Conservation (phyloP, 768 basidiomycete species). For the Rhodotorula babjevae region DNA sequence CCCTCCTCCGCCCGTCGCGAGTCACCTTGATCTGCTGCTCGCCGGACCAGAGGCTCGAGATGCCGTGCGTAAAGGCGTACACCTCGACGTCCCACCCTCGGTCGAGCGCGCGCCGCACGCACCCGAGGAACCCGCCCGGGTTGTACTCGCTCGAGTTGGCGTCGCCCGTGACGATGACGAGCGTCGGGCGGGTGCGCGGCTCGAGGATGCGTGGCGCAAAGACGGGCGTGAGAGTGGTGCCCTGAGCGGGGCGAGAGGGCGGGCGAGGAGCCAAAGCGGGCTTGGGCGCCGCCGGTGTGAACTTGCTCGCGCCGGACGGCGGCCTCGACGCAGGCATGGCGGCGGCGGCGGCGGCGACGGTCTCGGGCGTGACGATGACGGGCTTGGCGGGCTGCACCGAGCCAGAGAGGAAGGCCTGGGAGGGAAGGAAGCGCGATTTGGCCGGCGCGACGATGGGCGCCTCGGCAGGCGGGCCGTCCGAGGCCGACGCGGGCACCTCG, state of each 20-base stretch:
- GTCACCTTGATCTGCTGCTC: slow-evolving; percentile 19
- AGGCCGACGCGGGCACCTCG: too few species aligned
- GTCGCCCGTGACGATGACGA: slow-evolving; percentile 90
- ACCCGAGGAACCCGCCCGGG: slow-evolving; percentile 85
- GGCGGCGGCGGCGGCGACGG: too few species aligned
- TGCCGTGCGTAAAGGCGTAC: slow-evolving; percentile 74
- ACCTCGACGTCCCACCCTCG: slow-evolving; percentile 93
- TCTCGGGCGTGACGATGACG: neutral
- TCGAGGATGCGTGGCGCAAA: slow-evolving; percentile 53
- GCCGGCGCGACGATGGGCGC: neutral
- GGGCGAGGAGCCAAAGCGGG: neutral
- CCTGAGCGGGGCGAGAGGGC: neutral
- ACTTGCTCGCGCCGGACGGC: neutral
- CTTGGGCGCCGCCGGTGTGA: neutral
- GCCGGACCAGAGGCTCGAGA: slow-evolving; percentile 22
- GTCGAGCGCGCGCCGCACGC: slow-evolving; percentile 75
- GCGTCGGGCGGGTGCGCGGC: slow-evolving; percentile 57
- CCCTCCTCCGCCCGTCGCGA: slow-evolving; percentile 8
- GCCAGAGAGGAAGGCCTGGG: slow-evolving; percentile 4
- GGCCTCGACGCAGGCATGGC: too few species aligned
- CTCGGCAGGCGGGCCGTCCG: neutral
- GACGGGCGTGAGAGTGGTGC: neutral
- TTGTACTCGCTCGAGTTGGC: slow-evolving; percentile 88
- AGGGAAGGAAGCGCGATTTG: neutral
- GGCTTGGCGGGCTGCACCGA: neutral